phyloP scores from a whole-genome alignment of 148 eudicot species.

The Polygonum aviculare region DNA sequence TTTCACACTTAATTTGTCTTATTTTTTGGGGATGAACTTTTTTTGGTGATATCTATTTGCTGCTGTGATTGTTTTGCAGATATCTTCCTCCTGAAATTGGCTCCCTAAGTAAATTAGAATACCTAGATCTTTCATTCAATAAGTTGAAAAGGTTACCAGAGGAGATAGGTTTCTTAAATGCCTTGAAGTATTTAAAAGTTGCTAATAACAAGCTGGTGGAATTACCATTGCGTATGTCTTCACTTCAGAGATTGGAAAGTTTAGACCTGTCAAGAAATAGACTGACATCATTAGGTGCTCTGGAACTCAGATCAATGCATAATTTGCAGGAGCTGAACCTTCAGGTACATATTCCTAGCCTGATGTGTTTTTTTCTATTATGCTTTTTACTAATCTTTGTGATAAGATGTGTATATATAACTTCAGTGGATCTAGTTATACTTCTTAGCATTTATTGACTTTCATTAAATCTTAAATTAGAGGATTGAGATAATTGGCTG shows the following conservation, averaged over 20 bases:
- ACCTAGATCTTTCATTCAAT: constrained; percentile 82
- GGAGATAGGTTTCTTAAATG: constrained; percentile 58
- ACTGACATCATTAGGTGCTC: constrained; percentile 53
- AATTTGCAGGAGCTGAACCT: constrained; percentile 66
- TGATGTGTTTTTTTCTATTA: background rate
- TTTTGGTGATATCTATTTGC: background rate
- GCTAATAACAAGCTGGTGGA: constrained; percentile 73
- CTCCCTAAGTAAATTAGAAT: constrained; percentile 60
- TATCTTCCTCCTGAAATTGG: constrained; percentile 94
- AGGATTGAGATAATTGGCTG: background rate
- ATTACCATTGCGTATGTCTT: constrained; percentile 58
- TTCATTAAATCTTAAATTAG: background rate
- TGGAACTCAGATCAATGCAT: constrained; percentile 64
- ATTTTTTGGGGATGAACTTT: background rate
- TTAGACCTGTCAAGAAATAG: constrained; percentile 86
- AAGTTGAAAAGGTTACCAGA: constrained; percentile 73
- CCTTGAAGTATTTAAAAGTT: constrained; percentile 59
- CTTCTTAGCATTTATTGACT: background rate
- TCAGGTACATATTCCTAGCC: constrained; percentile 42
- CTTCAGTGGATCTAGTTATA: background rate
- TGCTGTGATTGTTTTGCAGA: constrained; percentile 37
- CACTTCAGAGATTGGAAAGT: constrained; percentile 54
- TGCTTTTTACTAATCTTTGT: background rate
- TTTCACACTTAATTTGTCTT: background rate
- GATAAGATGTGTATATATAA: background rate